Conservation (phyloP, 306 rosid genomes). For the Sesbania bispinosa region DNA sequence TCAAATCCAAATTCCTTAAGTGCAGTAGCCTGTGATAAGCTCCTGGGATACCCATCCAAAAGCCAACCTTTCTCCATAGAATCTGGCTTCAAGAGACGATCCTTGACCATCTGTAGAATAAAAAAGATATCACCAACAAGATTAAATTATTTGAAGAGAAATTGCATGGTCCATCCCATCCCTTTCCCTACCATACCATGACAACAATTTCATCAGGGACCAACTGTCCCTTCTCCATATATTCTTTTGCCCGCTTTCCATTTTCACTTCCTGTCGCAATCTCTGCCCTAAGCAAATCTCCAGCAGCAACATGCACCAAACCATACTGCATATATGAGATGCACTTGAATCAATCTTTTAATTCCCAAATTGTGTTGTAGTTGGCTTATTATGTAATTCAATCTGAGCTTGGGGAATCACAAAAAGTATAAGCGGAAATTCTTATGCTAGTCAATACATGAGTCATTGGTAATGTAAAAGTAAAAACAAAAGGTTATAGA, state of each 20-base stretch:
- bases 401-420: not conserved
- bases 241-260: constrained; percentile 74
- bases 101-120: constrained; percentile 77
- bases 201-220: constrained; percentile 91
- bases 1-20: constrained; percentile 55
- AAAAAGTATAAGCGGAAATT: not conserved
- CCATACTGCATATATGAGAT: constrained; percentile 68
- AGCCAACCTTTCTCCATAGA: constrained; percentile 84
- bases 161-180: not conserved
- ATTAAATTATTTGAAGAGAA: constrained; percentile 10
- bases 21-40: constrained; percentile 85
- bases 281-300: constrained; percentile 93
- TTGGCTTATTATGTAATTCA: not conserved
- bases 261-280: constrained; percentile 74
- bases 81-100: constrained; percentile 68
- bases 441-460: not conserved
- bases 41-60: constrained; percentile 95
- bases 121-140: constrained; percentile 19
- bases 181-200: constrained; percentile 43
- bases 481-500: not conserved
- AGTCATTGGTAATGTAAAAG: not conserved
- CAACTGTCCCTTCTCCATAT: constrained; percentile 81
- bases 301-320: constrained; percentile 92
- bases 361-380: not conserved
- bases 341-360: constrained; percentile 46